Evolutionary conservation across 768 basidiomycete genomes (phyloP), one percentile per base, ranked within the genome.

Genomic region (Dioszegia hungarica): DNA sequence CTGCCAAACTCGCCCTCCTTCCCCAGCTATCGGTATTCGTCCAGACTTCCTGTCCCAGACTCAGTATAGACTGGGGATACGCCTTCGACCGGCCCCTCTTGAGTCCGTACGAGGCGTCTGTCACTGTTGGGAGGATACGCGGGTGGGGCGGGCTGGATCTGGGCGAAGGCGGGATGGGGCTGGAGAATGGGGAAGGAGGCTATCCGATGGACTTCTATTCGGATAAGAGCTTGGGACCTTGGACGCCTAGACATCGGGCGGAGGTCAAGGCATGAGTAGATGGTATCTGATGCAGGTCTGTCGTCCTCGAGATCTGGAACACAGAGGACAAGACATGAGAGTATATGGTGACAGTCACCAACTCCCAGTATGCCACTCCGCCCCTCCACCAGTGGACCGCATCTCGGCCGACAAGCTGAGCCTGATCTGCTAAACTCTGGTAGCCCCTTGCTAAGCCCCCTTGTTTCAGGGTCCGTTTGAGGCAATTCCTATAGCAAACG

Each of bases 61-160:
- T 99, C 51, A 92, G 90, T 17, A 98, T 98, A 56, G 95, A 99
- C 72, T 99, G 95, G 95, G 95, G 95, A 3, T 93, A 93, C 70
- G 95, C 94, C 1, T 99, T 99, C 77, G 80, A 86, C 52, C 80
- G 82, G 20, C 95, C 95, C 2, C 79, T 98, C 46, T 77, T 99
- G 33, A 92, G 86, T 66, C 92, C 94, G 0, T 99, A 97, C 72
- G 95, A 98, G 76, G 86, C 89, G 0, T 84, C 86, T 4, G 88
- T 98, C 1, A 91, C 86, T 11, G 80, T 95, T 1, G 89, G 88
- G 0, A 80, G 81, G 48, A 77, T 81, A 5, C 72, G 71, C 4
- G 84, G 86, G 25, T 91, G 90, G 91, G 82, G 55, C 9, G 74
- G 74, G n/a, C 49, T 75, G 19, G 52, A 59, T 20, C 34, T 51